phyloP scores from a whole-genome alignment of 306 rosid genomes.

The Amphicarpaea edgeworthii region DNA sequence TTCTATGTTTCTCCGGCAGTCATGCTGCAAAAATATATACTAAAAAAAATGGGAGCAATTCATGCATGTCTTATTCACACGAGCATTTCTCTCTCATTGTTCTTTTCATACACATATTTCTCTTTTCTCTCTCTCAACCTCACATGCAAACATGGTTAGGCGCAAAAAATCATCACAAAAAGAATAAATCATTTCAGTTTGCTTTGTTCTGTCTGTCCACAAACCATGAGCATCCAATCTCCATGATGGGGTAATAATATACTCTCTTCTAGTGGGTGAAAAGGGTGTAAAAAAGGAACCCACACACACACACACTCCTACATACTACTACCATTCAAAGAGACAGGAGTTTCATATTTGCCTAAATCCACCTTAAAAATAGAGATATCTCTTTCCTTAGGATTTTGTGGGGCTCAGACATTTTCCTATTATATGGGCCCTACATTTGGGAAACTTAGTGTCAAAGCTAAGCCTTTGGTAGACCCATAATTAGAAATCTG shows the following conservation, averaged over 20 bases:
- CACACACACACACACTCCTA: slow-evolving; percentile 45
- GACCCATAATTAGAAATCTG: slow-evolving; percentile 70
- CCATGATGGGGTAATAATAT: slow-evolving; percentile 74
- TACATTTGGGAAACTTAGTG: slow-evolving; percentile 65
- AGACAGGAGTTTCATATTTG: slow-evolving; percentile 51
- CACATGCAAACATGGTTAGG: slow-evolving; percentile 54
- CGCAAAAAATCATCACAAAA: slow-evolving; percentile 63
- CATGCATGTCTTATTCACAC: slow-evolving; percentile 50
- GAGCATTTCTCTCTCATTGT: slow-evolving; percentile 47
- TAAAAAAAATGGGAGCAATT: slow-evolving; percentile 21
- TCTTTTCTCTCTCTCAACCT: slow-evolving; percentile 26
- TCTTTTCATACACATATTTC: slow-evolving; percentile 36
- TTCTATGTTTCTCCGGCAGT: slow-evolving; percentile 11
- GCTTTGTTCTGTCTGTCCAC: slow-evolving; percentile 65
- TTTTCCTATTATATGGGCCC: slow-evolving; percentile 53
- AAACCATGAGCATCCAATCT: slow-evolving; percentile 61
- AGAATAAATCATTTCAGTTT: slow-evolving; percentile 61
- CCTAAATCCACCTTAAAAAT: slow-evolving; percentile 65
- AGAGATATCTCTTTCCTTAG: slow-evolving; percentile 76
- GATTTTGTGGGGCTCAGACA: slow-evolving; percentile 82
- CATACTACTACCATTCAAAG: slow-evolving; percentile 55
- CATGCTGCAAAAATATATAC: slow-evolving; percentile 29
- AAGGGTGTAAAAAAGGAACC: slow-evolving; percentile 65
- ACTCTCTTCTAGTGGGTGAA: slow-evolving; percentile 61
- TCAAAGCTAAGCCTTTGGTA: slow-evolving; percentile 61